These are phyloP conservation scores for Phaffia australis DNA, from an alignment of 768 basidiomycete genomes.

Conservation along the genomic window DNA sequence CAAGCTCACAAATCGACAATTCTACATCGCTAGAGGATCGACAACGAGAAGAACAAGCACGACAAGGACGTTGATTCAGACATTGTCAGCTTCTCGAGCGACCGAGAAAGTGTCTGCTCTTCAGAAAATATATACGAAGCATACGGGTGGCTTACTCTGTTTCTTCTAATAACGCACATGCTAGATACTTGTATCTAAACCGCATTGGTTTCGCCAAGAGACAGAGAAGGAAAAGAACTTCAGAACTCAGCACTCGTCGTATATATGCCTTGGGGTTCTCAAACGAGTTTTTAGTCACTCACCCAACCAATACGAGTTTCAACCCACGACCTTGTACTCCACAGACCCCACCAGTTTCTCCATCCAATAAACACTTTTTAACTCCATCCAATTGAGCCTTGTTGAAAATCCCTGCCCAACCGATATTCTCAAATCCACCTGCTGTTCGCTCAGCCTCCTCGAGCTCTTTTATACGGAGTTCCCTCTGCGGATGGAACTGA, in stretches of 20 bases:
- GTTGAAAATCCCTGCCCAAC: not conserved
- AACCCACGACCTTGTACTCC: not conserved
- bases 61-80: too few species aligned
- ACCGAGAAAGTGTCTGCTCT: not conserved
- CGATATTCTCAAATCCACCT: slow-evolving; percentile 1
- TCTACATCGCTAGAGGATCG: not conserved
- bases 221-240: not conserved
- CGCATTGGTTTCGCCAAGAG: not conserved
- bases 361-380: not conserved
- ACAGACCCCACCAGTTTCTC: not conserved
- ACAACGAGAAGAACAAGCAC: not conserved
- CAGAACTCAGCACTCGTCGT: not conserved
- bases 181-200: slow-evolving; percentile 11
- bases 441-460: too few species aligned
- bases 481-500: too few species aligned
- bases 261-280: not conserved
- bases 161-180: slow-evolving; percentile 1
- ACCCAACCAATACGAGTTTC: slow-evolving; percentile 12
- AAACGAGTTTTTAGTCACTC: not conserved
- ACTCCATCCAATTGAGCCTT: not conserved
- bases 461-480: too few species aligned
- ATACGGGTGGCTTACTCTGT: not conserved
- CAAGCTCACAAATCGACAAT: not conserved
- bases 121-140: not conserved
- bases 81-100: not conserved